Base-by-base conservation (phyloP, 805 yeast species). In the Metschnikowia amazonensis region DNA sequence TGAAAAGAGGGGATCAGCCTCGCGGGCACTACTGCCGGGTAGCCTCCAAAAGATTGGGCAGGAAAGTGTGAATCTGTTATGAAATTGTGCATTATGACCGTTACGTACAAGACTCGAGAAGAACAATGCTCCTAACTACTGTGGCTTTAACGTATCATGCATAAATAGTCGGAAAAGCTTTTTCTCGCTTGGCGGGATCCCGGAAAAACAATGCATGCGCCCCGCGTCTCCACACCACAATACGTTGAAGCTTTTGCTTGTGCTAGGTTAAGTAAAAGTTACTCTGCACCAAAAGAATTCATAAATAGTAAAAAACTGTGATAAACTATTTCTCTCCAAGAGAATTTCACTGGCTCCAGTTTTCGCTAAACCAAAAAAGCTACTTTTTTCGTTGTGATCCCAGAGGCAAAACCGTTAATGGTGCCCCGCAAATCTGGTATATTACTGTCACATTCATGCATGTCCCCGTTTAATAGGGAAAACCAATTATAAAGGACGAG, bases 171-270 rank as follows among this genome's bases (percentile, higher is more conserved):
- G 18, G 38, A 36, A 13, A 36, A 36, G 30, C 31, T 24, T 27
- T 5, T 13, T 4, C 16, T 33, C 13, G 24, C 25, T 13, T 33
- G 36, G 25, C 17, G 11, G 9, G 4, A 36, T 24, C 30, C 14
- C 34, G 34, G 40, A 36, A 29, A 38, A 29, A 20, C 8, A 5
- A 28, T 18, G 34, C 34, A 29, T 20, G 42, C 34, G 42, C 42
- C 42, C 34, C 42, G 27, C 42, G 28, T 29, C 42, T 34, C 34
- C 40, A 17, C 28, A 17, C 28, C 38, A 10, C 8, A n/a, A 9
- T 14, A 23, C 21, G 17, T 7, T 17, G 10, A 32, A 10, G 20
- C 17, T 7, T 30, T 16, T 16, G 4, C 23, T 17, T 18, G 7
- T 2, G 35, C 6, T 31, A 17, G 9, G 11, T 11, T 13, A 17